These are phyloP conservation scores for Candida taoyuanica DNA, from an alignment of 805 yeast species.

Conservation along the genomic window DNA sequence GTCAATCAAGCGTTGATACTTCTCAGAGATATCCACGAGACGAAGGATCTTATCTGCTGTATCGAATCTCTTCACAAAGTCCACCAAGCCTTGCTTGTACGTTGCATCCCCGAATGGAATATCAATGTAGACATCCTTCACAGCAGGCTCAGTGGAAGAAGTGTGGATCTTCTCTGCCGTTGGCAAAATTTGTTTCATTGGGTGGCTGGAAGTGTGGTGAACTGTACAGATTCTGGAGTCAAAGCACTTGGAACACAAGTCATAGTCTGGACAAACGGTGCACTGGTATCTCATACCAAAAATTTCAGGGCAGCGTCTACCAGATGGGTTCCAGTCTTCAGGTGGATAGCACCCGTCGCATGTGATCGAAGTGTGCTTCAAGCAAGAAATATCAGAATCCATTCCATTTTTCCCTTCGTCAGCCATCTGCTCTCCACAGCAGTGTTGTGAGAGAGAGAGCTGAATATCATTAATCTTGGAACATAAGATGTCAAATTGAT, in stretches of 20 bases:
- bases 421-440: no score
- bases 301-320: not conserved
- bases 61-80: constrained; percentile 4
- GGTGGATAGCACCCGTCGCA: constrained; percentile 17
- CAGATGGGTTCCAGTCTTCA: no score
- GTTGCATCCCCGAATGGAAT: constrained; percentile 3
- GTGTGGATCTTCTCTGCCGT: not conserved
- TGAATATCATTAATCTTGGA: constrained; percentile 8
- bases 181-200: constrained; percentile 2
- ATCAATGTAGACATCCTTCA: constrained; percentile 5
- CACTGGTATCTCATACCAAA: constrained; percentile 13
- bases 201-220: constrained; percentile 4
- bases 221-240: not conserved
- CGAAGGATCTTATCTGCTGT: constrained; percentile 11
- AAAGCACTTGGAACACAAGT: constrained; percentile 10
- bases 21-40: constrained; percentile 1
- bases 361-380: not conserved
- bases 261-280: constrained; percentile 10
- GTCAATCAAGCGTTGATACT: constrained; percentile 6
- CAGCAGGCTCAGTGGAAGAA: not conserved
- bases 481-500: constrained; percentile 7
- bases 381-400: not conserved
- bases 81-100: not conserved
- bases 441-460: constrained; percentile 1
- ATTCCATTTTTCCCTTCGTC: no score